Base-by-base conservation (phyloP, 2,329 filamentous ascomycete species). In the Phialophora macrospora region DNA sequence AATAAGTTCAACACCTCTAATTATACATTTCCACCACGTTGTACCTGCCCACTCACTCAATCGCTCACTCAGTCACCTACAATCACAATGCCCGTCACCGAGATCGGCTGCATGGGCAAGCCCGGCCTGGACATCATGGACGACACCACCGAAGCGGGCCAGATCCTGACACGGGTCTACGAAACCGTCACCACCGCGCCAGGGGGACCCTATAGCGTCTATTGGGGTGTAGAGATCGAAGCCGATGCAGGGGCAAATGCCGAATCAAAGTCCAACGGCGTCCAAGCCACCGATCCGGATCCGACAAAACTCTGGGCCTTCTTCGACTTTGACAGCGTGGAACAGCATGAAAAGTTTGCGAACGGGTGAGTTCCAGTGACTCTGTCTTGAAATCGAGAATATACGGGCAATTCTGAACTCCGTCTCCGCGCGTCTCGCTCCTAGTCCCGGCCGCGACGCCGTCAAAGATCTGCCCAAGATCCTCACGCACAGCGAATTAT, bases 391-490 rank as follows among this genome's bases (percentile, higher is more conserved):
- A n/a, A n/a, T 7, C 6, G 6, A 41, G 38, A n/a, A 44, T n/a
- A 41, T 44, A 8, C 6, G 17, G 1, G 17, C 17, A 9, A 41
- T 41, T 41, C 38, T 32, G 8, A 32, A 32, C 30, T 20, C 20
- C 20, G 9, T 51, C 12, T 26, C 17, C 12, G 20, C 26, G 9
- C 20, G 17, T n/a, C 17, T 2, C 14, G 17, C 1, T 44, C 8
- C 26, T 32, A 55, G 52, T 2, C 12, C n/a, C 28, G 52, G 52
- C 14, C 24, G 28, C 11, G 52, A 55, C 11, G 28, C 28, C 11
- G 52, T 55, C 22, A 55, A 55, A 30, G 52, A 55, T 20, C 52
- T 55, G 28, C 52, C 52, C 24, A 55, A 55, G 52, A 55, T 55
- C 52, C 28, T 55, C 24, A 55, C 48, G 52, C 52, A 55, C 26